Base-by-base conservation (phyloP, 805 yeast genomes). In the Yamadazyma paraphyllophila region DNA sequence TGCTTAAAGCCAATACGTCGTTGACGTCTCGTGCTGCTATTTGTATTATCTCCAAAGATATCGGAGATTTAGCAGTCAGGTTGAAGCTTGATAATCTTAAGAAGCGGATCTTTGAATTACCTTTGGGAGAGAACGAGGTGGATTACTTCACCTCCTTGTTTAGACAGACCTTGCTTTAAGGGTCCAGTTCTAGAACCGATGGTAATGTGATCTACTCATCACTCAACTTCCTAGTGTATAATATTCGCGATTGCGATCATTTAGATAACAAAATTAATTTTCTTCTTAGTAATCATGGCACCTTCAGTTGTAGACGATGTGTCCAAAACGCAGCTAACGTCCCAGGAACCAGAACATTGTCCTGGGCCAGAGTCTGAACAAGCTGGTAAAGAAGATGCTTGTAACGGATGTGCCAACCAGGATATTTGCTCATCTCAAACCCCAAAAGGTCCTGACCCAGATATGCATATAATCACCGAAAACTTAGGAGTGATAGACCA, bases 361-460 rank as follows among this genome's bases (percentile, higher is more conserved):
- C 99, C 99, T 0, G 99, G 99, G 1, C 96, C 98, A 1, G 97
- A 92, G 60, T 85, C 96, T 2, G 97, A 90, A 55, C 66, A 69
- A 43, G 99, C 99, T 2, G 99, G 99, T 7, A 81, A 85, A 56
- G 91, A 88, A 2, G 96, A 88, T 59, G 96, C 98, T 10, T 94
- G 99, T 61, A 77, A 71, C 7, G 97, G 97, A 9, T 94, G 99
- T 69, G 95, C 97, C 12, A 94, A 94, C 66, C 90, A 94, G 65
- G 81, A 76, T 37, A 86, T 92, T 4, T 94, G 99, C 67, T 85
- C 89, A 42, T 80, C 95, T 2, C 76, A 73, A 25, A 72, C 90
- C 10, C 94, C 94, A 7, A 86, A 86, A 60, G 97, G 96, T 2
- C 97, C 98, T 0, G 99, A 94, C 63, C 96, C 96, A 0, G 99